Evolutionary conservation across 352 stramenopile species (phyloP).

Genomic region (Phytophthora tubulina): DNA sequence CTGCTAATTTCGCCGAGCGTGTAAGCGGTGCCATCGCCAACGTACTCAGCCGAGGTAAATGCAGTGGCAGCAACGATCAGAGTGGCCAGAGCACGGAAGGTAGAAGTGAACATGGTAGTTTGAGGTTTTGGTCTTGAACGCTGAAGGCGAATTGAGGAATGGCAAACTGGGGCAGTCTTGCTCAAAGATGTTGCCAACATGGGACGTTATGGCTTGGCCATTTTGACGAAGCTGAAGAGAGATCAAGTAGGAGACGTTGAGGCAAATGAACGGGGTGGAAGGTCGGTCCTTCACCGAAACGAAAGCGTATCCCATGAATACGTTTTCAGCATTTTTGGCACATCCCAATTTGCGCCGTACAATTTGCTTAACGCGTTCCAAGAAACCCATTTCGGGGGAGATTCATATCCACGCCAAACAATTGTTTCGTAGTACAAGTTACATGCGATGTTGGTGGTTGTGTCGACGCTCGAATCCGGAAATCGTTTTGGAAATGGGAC

Average conservation of each 20-base stretch:
- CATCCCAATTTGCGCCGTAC: conserved; percentile 7
- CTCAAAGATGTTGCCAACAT: background rate
- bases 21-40: conserved; percentile 60
- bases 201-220: background rate
- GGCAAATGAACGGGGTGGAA: background rate
- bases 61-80: background rate
- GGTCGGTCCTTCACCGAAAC: conserved; percentile 13
- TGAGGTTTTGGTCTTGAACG: conserved; percentile 1
- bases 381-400: conserved; percentile 27
- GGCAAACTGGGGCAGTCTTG: background rate
- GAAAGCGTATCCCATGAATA: conserved; percentile 11
- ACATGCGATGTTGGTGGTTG: conserved; percentile 2
- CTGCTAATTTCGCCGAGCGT: conserved; percentile 40
- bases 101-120: conserved; percentile 17
- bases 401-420: background rate
- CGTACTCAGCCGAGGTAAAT: conserved; percentile 28
- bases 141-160: conserved; percentile 28
- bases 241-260: conserved; percentile 21
- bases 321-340: conserved; percentile 7
- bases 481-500: conserved; percentile 6
- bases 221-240: conserved; percentile 15
- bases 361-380: conserved; percentile 3
- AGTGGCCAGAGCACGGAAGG: conserved; percentile 6
- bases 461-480: conserved; percentile 8
- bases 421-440: background rate